phyloP scores from a whole-genome alignment of 2,329 filamentous ascomycete species.

The Scedosporium dehoogii region DNA sequence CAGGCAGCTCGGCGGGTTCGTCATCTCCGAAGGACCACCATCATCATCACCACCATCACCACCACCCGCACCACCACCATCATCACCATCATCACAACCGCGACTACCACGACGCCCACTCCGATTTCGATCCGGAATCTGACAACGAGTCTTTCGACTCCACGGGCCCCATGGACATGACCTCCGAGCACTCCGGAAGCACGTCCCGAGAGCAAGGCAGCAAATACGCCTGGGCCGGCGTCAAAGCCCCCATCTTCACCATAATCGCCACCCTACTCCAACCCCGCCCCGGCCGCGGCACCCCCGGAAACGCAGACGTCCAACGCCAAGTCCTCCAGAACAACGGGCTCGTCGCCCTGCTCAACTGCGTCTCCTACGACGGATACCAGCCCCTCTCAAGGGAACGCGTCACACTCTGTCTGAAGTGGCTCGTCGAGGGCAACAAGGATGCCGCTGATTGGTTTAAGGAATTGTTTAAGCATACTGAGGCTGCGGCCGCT shows the following conservation, averaged over 20 bases:
- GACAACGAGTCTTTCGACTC: conserved; percentile 16
- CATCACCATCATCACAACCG: conserved; percentile 18
- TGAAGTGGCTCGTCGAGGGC: conserved; percentile 74
- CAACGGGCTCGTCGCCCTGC: conserved; percentile 75
- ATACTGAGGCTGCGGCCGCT: not conserved
- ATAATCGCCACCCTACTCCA: conserved; percentile 84
- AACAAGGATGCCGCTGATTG: conserved; percentile 64
- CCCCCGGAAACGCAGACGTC: conserved; percentile 60
- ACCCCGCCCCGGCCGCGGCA: conserved; percentile 55
- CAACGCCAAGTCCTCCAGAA: conserved; percentile 81
- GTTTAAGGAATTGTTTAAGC: conserved; percentile 51
- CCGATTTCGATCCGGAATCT: conserved; percentile 3
- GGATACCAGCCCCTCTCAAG: conserved; percentile 91
- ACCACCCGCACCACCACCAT: conserved; percentile 14
- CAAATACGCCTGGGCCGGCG: conserved; percentile 58
- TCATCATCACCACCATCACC: conserved; percentile 6
- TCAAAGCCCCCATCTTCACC: conserved; percentile 87
- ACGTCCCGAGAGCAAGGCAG: conserved; percentile 42
- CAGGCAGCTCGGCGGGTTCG: conserved; percentile 17
- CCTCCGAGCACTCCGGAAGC: conserved; percentile 10
- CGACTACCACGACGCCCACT: not conserved
- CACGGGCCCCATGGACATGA: conserved; percentile 32
- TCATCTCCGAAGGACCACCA: conserved; percentile 19
- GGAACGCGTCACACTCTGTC: conserved; percentile 78
- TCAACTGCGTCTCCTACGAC: conserved; percentile 85